Base-by-base conservation (phyloP, 257 asterid genomes). In the Solanum pinnatisectum region DNA sequence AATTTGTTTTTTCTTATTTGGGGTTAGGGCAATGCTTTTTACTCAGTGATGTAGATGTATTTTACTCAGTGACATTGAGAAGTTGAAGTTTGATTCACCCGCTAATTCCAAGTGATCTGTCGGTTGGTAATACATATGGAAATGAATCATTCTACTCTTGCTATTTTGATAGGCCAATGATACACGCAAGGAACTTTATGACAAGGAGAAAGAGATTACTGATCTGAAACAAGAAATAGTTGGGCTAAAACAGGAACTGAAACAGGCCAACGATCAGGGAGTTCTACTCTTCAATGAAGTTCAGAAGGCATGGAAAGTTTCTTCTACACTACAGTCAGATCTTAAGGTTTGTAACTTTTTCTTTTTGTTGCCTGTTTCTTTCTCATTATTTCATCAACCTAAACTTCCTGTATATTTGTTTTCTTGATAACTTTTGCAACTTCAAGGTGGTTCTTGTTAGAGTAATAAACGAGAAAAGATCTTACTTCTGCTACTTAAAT, bases 281-380 rank as follows among this genome's bases (percentile, higher is more conserved):
- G 96, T 97, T 88, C 93, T 97, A 87, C 96, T 96, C 90, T 94
- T 93, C 92, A 96, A 94, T 94, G 98, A 96, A 94, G 99, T 96
- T 88, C 99, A 97, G 94, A 97, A 96, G 91, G 98, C 98, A 67
- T 95, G 98, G 99, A 96, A 95, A 93, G 98, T 96, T 91, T 96
- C 99, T 89, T 95, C 89, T 89, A 93, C 98, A 4, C 91, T 97
- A 94, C 98, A 97, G 90, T 94, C 99, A 85, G 98, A 97, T 92
- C 91, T 95, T 88, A 97, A 97, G 99, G 99, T 97, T 90, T 86
- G 94, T 89, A 36, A n/a, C 68, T 44, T 22, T 70, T 86, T 86
- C 88, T 44, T 86, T 65, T 39, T 42, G 30, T 67, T 37, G 16
- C 67, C 40, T 32, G 49, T 71, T 49, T 59, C 65, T 35, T 60